Conservation (phyloP, 1,284 basidiomycete genomes). For the Anthracocystis setariae region DNA sequence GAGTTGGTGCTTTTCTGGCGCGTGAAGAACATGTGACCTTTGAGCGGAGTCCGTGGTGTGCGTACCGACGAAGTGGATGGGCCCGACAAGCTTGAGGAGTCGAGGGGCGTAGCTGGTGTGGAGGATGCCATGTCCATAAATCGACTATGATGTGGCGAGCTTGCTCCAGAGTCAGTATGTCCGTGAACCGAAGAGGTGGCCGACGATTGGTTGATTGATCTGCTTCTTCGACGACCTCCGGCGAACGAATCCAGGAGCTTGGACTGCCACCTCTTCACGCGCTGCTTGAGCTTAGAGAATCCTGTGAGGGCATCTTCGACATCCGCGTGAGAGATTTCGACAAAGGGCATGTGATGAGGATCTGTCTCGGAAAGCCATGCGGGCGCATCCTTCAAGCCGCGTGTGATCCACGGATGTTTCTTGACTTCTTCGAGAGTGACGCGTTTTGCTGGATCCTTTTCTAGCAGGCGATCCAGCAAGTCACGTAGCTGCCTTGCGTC, state of each 20-base stretch:
- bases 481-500: conserved; percentile 72
- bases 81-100: conserved; percentile 30
- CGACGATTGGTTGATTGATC: conserved; percentile 30
- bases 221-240: conserved; percentile 37
- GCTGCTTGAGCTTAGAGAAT: conserved; percentile 60
- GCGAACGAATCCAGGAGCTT: conserved; percentile 52
- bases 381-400: conserved; percentile 74
- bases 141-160: conserved; percentile 23
- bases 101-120: conserved; percentile 22
- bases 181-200: conserved; percentile 23
- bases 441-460: conserved; percentile 82
- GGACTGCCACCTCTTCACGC: conserved; percentile 56
- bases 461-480: conserved; percentile 79
- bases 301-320: conserved; percentile 75
- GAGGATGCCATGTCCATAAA: conserved; percentile 12
- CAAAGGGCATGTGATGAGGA: conserved; percentile 73
- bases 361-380: conserved; percentile 84
- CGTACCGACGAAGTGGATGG: conserved; percentile 23
- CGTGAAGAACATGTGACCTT: conserved; percentile 40
- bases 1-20: conserved; percentile 39
- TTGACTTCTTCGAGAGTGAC: conserved; percentile 87
- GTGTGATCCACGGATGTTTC: conserved; percentile 78
- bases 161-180: conserved; percentile 24
- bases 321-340: conserved; percentile 82
- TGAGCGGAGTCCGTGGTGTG: conserved; percentile 39